Evolutionary conservation across 371 early-diverging fungal species (phyloP), one percentile per base, ranked within the genome.

Genomic region (Mycotypha africana): DNA sequence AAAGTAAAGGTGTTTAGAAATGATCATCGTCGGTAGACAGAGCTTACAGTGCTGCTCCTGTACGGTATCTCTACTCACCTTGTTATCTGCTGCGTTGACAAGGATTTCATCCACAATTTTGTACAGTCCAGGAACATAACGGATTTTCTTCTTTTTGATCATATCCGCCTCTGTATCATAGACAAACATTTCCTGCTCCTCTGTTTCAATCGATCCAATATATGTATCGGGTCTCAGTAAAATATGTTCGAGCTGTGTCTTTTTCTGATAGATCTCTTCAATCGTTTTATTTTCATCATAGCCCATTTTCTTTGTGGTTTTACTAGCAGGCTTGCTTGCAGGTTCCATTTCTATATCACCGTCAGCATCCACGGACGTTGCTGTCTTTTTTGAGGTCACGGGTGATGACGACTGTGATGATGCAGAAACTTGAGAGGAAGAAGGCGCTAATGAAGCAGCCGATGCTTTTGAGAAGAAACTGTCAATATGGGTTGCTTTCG

Each of bases 91-190:
- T 14, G 93, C 99, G 75, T 99, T 99, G 19, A 99, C 99, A 4
- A 99, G 66, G 51, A 99, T 98, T 71, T 99, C 99, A 68, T 99
- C 99, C 43, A 99, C 94, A 53, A 99, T 99, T 67, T 99, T 99
- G 76, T 97, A 99, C 6, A 99, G 70, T 24, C 99, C 99, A 38
- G 99, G 99, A 1, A 95, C 97, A 66, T 83, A 93, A 1, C 60
- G 84, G 37, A 98, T 86, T 19, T 81, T 75, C 23, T 87, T 83
- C 39, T 75, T 60, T 22, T 63, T 82, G 64, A 99, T 89, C 49
- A 65, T 66, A 21, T 78, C 70, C 16, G 76, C 67, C 33, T 76
- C 67, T 2, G 65, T 64, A 53, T 89, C 82, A 55, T 82, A 87
- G 1, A 97, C 78, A 93, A 97, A 99, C 83, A 98, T 86, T 31